phyloP scores from a whole-genome alignment of 257 asterid genomes.

The Primulina huaijiensis region DNA sequence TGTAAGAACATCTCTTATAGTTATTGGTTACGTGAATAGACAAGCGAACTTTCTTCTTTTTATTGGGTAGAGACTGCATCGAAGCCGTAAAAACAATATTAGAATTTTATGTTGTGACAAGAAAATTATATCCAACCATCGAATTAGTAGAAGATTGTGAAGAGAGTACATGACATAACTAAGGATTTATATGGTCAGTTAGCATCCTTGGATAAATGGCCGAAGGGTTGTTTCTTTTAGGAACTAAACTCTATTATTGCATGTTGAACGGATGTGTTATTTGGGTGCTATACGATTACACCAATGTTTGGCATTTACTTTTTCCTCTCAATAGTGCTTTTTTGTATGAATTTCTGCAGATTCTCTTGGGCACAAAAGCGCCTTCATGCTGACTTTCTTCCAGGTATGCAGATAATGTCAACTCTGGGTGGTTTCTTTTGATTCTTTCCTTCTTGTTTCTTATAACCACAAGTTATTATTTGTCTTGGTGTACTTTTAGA shows the following conservation, averaged over 20 bases:
- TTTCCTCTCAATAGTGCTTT: conserved; percentile 17
- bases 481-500: background rate
- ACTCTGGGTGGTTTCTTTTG: background rate
- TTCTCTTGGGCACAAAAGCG: conserved; percentile 81
- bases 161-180: no score
- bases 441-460: background rate
- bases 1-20: no score
- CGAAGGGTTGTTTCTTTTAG: no score
- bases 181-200: no score
- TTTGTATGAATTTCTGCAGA: conserved; percentile 38
- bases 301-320: background rate
- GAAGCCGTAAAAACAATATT: no score
- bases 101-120: no score
- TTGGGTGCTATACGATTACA: background rate
- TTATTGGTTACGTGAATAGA: no score
- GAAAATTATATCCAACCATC: no score
- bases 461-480: background rate
- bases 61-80: no score
- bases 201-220: no score
- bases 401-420: conserved; percentile 36
- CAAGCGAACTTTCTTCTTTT: no score
- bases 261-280: background rate
- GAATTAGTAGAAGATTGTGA: no score
- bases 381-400: conserved; percentile 50
- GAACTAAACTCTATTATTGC: background rate